Conservation (phyloP, 164 flowering plant species). For the Santalum album region DNA sequence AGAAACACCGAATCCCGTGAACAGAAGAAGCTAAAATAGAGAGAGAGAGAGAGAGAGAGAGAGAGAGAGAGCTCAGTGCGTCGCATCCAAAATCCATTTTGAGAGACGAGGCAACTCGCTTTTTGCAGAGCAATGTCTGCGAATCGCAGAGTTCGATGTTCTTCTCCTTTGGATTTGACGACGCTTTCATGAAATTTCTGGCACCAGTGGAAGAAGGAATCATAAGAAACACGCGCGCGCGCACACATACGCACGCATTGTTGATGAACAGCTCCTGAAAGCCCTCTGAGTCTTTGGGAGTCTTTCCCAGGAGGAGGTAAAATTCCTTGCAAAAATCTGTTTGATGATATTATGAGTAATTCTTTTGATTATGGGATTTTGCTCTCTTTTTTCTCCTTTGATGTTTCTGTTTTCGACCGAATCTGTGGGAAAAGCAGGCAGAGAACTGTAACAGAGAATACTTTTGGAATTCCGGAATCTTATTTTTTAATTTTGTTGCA, state of each 20-base stretch:
- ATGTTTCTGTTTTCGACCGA: neutral
- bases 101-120: slow-evolving; percentile 12
- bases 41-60: too few relatives aligned
- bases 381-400: neutral
- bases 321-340: slow-evolving; percentile 4
- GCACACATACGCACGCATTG: too few relatives aligned
- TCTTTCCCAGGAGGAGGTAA: slow-evolving; percentile 1
- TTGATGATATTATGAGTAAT: slow-evolving; percentile 3
- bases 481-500: neutral
- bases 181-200: neutral
- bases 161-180: slow-evolving; percentile 9
- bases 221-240: too few relatives aligned
- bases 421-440: too few relatives aligned
- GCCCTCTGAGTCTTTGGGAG: too few relatives aligned
- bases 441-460: slow-evolving; percentile 15
- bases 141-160: slow-evolving; percentile 12
- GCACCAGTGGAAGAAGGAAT: neutral
- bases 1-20: too few relatives aligned
- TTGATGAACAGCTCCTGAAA: too few relatives aligned
- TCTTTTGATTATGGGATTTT: slow-evolving; percentile 1
- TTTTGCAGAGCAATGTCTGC: slow-evolving; percentile 22
- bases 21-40: too few relatives aligned
- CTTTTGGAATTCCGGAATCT: slow-evolving; percentile 7
- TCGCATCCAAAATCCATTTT: too few relatives aligned
- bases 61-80: too few relatives aligned